These are phyloP conservation scores for Phytopythium litorale DNA, from an alignment of 352 stramenopile species.

Conservation along the genomic window DNA sequence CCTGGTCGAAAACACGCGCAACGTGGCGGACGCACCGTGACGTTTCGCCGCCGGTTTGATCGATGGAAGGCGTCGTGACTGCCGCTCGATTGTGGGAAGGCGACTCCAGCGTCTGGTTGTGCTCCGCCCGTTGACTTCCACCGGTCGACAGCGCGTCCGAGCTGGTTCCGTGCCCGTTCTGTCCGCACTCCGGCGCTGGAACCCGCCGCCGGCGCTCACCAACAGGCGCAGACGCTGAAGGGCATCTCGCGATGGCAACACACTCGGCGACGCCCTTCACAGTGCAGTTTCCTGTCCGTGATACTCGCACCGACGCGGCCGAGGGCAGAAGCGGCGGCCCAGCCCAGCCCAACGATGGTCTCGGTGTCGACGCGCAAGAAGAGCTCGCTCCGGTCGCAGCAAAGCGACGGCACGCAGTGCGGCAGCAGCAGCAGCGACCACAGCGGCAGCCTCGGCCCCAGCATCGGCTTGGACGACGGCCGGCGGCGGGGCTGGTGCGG, in stretches of 20 bases:
- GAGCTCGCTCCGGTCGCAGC: slow-evolving; percentile 1
- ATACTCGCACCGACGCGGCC: not conserved
- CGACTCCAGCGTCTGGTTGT: not conserved
- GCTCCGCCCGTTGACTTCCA: not conserved
- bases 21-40: not conserved
- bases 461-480: not conserved
- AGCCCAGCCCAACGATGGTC: not conserved
- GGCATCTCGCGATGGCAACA: not conserved
- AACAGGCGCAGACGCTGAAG: not conserved
- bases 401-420: slow-evolving; percentile 2
- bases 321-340: not conserved
- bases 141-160: not conserved
- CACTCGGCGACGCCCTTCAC: not conserved
- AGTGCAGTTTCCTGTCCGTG: not conserved
- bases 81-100: not conserved
- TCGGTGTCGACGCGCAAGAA: slow-evolving; percentile 5
- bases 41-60: not conserved
- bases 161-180: slow-evolving; percentile 2
- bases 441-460: not conserved
- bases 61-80: not conserved
- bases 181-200: not conserved
- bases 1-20: not conserved
- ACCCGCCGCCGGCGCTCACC: not conserved
- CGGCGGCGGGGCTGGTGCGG: slow-evolving; percentile 2
- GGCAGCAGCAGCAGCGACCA: slow-evolving; percentile 9